A percentile compares a stretch with the other conserved stretches of the same genome.
Conservation (phyloP, 257 asterid species). For the Misopates orontium region DNA sequence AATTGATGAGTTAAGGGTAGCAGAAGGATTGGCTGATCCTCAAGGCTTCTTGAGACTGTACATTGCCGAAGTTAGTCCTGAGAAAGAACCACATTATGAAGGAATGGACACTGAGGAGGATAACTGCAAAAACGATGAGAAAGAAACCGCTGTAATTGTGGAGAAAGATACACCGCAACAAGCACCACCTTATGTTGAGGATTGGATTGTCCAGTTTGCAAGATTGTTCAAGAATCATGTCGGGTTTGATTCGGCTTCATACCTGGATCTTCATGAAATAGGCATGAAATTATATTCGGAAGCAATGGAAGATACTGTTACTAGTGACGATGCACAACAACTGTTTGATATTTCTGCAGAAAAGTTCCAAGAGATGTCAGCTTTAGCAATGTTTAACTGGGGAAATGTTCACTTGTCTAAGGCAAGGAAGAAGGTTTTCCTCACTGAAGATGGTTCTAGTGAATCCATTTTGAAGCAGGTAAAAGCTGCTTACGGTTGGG, state of each 20-base stretch:
- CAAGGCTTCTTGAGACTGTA: conserved; percentile 69
- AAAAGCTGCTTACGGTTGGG: conserved; percentile 72
- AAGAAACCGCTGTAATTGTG: conserved; percentile 32
- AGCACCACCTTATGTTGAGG: conserved; percentile 53
- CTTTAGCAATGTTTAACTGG: conserved; percentile 91
- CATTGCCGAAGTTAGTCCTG: conserved; percentile 77
- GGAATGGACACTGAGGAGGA: conserved; percentile 51
- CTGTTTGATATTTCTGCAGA: conserved; percentile 76
- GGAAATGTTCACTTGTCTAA: conserved; percentile 86
- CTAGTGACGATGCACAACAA: conserved; percentile 76
- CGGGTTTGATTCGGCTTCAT: conserved; percentile 81
- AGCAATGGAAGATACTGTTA: conserved; percentile 84
- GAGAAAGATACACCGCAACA: conserved; percentile 40
- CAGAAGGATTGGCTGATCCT: conserved; percentile 72
- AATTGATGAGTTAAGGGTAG: conserved; percentile 82
- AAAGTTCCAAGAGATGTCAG: conserved; percentile 86
- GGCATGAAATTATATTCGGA: conserved; percentile 85
- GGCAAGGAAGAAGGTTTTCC: conserved; percentile 68
- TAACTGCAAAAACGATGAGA: conserved; percentile 34
- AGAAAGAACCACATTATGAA: conserved; percentile 74
- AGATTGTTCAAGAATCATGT: conserved; percentile 79
- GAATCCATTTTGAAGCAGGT: conserved; percentile 55
- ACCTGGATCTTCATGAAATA: conserved; percentile 81
- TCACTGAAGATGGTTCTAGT: conserved; percentile 53
- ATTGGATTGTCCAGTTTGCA: conserved; percentile 86